phyloP scores from a whole-genome alignment of 1,284 basidiomycete species.

The Ceratobasidium sp. region DNA sequence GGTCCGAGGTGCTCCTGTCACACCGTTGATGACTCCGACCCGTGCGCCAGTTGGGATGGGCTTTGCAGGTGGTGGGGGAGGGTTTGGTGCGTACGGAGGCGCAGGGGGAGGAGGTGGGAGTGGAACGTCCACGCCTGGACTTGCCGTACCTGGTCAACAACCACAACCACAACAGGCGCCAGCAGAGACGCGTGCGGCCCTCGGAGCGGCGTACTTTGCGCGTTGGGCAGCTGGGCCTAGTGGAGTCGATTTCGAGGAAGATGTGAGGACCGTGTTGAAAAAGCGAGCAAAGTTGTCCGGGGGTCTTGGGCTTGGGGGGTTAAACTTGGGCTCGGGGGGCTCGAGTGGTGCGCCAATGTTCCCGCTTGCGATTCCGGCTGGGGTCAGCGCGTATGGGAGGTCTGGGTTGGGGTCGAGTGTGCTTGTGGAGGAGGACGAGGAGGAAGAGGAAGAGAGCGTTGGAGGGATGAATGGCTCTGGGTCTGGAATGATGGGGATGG shows the following conservation, averaged over 20 bases:
- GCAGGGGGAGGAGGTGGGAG: conserved; percentile 27
- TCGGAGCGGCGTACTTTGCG: conserved; percentile 78
- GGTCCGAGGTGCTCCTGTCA: conserved; percentile 22
- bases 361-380: neutral
- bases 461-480: too few relatives aligned
- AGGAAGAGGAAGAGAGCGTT: conserved; percentile 67
- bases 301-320: conserved; percentile 1
- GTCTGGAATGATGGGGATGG: conserved; percentile 48
- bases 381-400: conserved; percentile 46
- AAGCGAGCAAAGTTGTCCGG: conserved; percentile 58
- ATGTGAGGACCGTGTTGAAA: conserved; percentile 71
- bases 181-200: conserved; percentile 65
- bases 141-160: conserved; percentile 30
- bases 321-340: neutral
- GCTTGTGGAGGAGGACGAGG: conserved; percentile 78
- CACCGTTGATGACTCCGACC: conserved; percentile 33
- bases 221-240: conserved; percentile 68
- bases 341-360: too few relatives aligned
- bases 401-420: conserved; percentile 69
- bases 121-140: conserved; percentile 20
- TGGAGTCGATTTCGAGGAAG: conserved; percentile 83
- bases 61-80: conserved; percentile 26
- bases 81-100: neutral
- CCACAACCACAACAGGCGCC: conserved; percentile 36
- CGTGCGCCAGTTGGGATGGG: conserved; percentile 36